Base-by-base conservation (phyloP, 2,329 filamentous ascomycete species). In the Neoscytalidium dimidiatum region DNA sequence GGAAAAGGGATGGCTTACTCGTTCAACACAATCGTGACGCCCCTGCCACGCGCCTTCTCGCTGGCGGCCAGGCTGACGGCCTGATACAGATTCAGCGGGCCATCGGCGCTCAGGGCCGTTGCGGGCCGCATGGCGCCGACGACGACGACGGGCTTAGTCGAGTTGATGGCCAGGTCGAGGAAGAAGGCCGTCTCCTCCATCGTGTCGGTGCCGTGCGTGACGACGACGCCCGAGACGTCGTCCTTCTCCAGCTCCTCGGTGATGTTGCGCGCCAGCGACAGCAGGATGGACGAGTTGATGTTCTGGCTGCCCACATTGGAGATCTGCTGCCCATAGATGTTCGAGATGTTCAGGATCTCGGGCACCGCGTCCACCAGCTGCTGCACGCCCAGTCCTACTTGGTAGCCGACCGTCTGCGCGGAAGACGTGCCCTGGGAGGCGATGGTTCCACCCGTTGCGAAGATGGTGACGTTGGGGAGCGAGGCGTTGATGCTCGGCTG, bases 171-270 rank as follows among this genome's bases (percentile, higher is more conserved):
- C 3, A 85, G 75, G 67, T 88, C 84, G 8, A 89, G 76, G 77
- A 88, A 88, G 77, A 89, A 88, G 8, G 86, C 84, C 0, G 84
- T 84, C 73, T 89, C 87, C 69, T 89, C 87, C 1, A 90, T 78
- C 0, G 85, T 88, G 69, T 90, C 88, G 8, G 88, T 90, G 53
- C 88, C 87, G 69, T 90, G 87, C 0, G 87, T 89, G 62, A 90
- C 77, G 5, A 89, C 84, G 6, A 83, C 84, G 38, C 86, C 75
- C 9, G 73, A 69, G 43, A 81, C 73, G 0, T 77, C 75, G 0
- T 73, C 71, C 65, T 78, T 79, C 28, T 81, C 79, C 3, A 87
- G 77, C 64, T 84, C 83, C 13, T 70, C 69, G 64, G 84, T 82
- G 61, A 87, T 82, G 63, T 78, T 74, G 26, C 82, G 77, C 5